Evolutionary conservation across 2,329 filamentous ascomycete species (phyloP).

Genomic region (Talaromyces pinophilus): DNA sequence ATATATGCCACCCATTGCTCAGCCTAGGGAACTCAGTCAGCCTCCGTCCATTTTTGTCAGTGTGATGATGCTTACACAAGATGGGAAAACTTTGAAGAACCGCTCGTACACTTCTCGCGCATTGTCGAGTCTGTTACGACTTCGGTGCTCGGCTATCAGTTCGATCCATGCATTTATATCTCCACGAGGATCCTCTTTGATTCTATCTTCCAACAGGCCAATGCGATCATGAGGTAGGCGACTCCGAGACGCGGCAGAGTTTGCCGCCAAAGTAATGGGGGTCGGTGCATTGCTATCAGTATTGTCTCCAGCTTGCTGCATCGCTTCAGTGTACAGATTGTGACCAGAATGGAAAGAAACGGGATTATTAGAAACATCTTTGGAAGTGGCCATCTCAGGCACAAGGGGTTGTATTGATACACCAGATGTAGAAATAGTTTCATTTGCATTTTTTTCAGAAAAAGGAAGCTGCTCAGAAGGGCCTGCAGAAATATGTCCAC

Average conservation of each 20-base stretch:
- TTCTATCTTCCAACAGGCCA: conserved; percentile 81
- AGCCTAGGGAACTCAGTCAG: conserved; percentile 61
- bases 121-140: conserved; percentile 78
- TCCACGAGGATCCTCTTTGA: conserved; percentile 88
- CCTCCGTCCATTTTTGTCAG: conserved; percentile 21
- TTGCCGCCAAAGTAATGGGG: conserved; percentile 27
- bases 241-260: conserved; percentile 49
- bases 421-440: conserved; percentile 58
- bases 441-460: conserved; percentile 56
- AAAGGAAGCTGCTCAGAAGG: conserved; percentile 54
- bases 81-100: conserved; percentile 85
- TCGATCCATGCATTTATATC: conserved; percentile 89
- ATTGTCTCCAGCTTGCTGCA: conserved; percentile 33
- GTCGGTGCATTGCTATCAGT: conserved; percentile 43
- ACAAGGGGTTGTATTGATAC: conserved; percentile 61
- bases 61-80: conserved; percentile 67
- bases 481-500: conserved; percentile 50
- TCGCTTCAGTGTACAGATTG: conserved; percentile 40
- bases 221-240: conserved; percentile 72
- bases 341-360: conserved; percentile 42
- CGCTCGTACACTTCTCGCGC: conserved; percentile 78
- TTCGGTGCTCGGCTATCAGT: conserved; percentile 81
- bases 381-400: conserved; percentile 51
- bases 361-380: conserved; percentile 55
- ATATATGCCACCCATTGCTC: conserved; percentile 89